Evolutionary conservation across 2,329 filamentous ascomycete species (phyloP).

Genomic region (Aaosphaeria pasadenensis): DNA sequence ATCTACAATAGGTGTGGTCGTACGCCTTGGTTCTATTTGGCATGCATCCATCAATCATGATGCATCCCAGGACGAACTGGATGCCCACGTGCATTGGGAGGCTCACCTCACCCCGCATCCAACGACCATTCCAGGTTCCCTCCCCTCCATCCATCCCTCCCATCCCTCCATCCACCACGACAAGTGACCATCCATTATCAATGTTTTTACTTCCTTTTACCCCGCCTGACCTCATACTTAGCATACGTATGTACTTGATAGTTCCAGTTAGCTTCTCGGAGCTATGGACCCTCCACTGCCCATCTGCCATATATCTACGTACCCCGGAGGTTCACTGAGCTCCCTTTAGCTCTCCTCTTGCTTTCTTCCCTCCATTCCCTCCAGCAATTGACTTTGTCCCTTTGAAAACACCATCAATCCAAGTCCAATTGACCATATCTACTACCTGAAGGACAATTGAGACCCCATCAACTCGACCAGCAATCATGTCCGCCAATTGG

Average conservation of each 20-base stretch:
- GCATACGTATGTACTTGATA: conserved; percentile 2
- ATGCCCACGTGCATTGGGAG: too few relatives aligned
- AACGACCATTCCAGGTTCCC: too few relatives aligned
- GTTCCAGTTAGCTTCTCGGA: background rate
- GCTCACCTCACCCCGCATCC: too few relatives aligned
- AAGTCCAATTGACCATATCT: too few relatives aligned
- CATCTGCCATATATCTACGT: background rate
- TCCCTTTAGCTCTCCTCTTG: background rate
- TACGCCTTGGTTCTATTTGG: too few relatives aligned
- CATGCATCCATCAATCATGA: too few relatives aligned
- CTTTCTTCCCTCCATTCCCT: background rate
- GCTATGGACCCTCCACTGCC: conserved; percentile 1
- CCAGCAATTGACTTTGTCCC: too few relatives aligned
- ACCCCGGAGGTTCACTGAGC: background rate
- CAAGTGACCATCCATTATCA: conserved; percentile 26
- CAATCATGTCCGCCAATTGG: conserved; percentile 26
- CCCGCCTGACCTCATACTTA: conserved; percentile 23
- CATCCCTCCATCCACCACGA: conserved; percentile 15
- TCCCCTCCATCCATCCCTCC: too few relatives aligned
- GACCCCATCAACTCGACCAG: background rate
- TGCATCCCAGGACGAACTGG: too few relatives aligned
- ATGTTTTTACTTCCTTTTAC: conserved; percentile 6
- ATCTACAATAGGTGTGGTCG: too few relatives aligned
- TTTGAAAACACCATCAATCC: too few relatives aligned
- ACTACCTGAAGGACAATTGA: too few relatives aligned